Conservation (phyloP, 805 yeast species). For the Candida coleopterorum region DNA sequence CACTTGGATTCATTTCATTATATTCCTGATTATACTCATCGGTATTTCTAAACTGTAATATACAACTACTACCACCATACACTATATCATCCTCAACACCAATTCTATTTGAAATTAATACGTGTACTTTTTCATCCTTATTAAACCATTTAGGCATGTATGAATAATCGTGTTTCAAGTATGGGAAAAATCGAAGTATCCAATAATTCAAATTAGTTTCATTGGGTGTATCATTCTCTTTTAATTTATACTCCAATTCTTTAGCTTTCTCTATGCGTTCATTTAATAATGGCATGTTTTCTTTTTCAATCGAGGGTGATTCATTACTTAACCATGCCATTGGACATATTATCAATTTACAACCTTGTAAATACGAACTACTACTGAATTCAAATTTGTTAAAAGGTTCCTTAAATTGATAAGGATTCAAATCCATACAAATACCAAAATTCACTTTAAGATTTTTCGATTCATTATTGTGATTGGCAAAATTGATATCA, state of each 20-base stretch:
- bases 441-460: slow-evolving; percentile 63
- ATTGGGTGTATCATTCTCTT: slow-evolving; percentile 29
- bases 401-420: slow-evolving; percentile 78
- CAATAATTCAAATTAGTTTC: slow-evolving; percentile 61
- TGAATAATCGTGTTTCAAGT: slow-evolving; percentile 36
- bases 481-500: slow-evolving; percentile 23
- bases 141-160: slow-evolving; percentile 17
- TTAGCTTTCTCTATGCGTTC: slow-evolving; percentile 4
- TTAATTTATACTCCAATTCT: background rate
- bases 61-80: slow-evolving; percentile 60
- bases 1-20: slow-evolving; percentile 46
- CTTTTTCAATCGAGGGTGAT: slow-evolving; percentile 36
- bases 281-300: background rate
- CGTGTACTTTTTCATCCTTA: slow-evolving; percentile 17
- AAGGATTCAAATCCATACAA: slow-evolving; percentile 93
- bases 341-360: slow-evolving; percentile 64
- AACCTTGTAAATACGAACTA: slow-evolving; percentile 42
- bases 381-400: slow-evolving; percentile 65
- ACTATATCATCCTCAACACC: slow-evolving; percentile 71
- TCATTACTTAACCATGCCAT: slow-evolving; percentile 77
- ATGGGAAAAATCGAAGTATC: slow-evolving; percentile 67
- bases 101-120: slow-evolving; percentile 63
- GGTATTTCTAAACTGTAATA: slow-evolving; percentile 46
- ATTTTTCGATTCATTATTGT: background rate
- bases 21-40: slow-evolving; percentile 18